Conservation (phyloP, 305 asterid genomes). For the Plantago coronopus region DNA sequence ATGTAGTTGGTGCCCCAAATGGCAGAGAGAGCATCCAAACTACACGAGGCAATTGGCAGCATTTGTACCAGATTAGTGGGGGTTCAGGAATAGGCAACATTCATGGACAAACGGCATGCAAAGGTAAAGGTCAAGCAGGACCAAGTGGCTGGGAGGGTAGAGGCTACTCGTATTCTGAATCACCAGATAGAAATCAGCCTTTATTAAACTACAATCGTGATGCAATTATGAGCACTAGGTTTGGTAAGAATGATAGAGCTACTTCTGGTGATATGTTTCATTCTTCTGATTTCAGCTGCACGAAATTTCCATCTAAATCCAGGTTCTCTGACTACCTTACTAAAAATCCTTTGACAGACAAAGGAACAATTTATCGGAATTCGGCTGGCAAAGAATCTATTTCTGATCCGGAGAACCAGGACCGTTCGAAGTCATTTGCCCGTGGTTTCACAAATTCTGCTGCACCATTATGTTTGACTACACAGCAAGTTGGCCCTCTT, state of each 20-base stretch:
- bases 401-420: slow-evolving; percentile 22
- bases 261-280: slow-evolving; percentile 33
- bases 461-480: slow-evolving; percentile 31
- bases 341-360: slow-evolving; percentile 47
- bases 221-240: slow-evolving; percentile 32
- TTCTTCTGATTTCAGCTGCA: slow-evolving; percentile 55
- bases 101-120: slow-evolving; percentile 36
- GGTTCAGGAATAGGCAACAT: slow-evolving; percentile 47
- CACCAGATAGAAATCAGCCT: slow-evolving; percentile 39
- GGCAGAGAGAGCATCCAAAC: slow-evolving; percentile 9
- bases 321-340: slow-evolving; percentile 55
- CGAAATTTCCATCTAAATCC: slow-evolving; percentile 50
- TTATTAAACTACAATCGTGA: slow-evolving; percentile 31
- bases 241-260: slow-evolving; percentile 37
- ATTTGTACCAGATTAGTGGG: slow-evolving; percentile 26
- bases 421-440: slow-evolving; percentile 24
- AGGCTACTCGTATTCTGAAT: slow-evolving; percentile 39
- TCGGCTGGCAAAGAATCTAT: slow-evolving; percentile 32
- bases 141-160: slow-evolving; percentile 54
- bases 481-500: slow-evolving; percentile 30
- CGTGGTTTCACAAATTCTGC: slow-evolving; percentile 23
- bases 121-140: slow-evolving; percentile 50
- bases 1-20: slow-evolving; percentile 44
- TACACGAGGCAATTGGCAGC: slow-evolving; percentile 19
- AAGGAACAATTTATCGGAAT: slow-evolving; percentile 41